These are phyloP conservation scores for Podospora sp. DNA, from an alignment of 495 filamentous ascomycete genomes.

Conservation along the genomic window DNA sequence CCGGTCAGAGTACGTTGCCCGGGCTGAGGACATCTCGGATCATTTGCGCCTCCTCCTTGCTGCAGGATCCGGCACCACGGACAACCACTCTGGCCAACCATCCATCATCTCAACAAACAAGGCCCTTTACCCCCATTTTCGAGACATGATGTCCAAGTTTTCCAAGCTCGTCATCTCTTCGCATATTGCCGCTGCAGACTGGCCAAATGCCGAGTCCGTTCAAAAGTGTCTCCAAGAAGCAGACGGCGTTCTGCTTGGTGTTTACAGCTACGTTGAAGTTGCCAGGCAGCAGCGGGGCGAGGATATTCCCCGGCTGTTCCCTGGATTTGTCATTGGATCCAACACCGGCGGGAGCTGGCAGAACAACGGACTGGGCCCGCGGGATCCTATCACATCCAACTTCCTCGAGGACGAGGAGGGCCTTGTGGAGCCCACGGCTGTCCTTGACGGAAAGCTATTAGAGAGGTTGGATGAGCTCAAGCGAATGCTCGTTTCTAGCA, in stretches of 20 bases:
- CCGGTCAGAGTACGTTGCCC: conserved; percentile 85
- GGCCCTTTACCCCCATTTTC: conserved; percentile 92
- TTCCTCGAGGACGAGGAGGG: conserved; percentile 86
- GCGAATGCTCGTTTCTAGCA: conserved; percentile 74
- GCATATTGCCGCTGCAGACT: conserved; percentile 96
- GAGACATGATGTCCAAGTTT: conserved; percentile 99
- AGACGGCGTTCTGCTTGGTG: conserved; percentile 88
- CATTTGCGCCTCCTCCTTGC: conserved; percentile 91
- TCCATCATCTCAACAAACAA: conserved; percentile 99
- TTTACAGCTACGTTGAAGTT: conserved; percentile 94
- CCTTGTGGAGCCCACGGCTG: conserved; percentile 68
- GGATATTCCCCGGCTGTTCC: conserved; percentile 82
- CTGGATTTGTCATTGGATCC: conserved; percentile 87
- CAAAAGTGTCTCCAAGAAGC: conserved; percentile 95
- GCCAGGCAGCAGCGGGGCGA: conserved; percentile 89
- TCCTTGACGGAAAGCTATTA: conserved; percentile 73
- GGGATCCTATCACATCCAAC: conserved; percentile 69
- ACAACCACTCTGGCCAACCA: conserved; percentile 97
- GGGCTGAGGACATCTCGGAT: conserved; percentile 96
- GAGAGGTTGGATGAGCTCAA: conserved; percentile 84
- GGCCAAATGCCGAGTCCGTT: conserved; percentile 82
- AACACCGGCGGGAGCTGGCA: conserved; percentile 87
- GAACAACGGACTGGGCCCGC: conserved; percentile 75
- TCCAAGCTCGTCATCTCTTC: conserved; percentile 97
- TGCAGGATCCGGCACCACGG: conserved; percentile 93